A percentile compares a stretch with the other conserved stretches of the same genome.
Evolutionary conservation across 139 green algal species (phyloP).

Genomic region (Picochlorum costavermella): DNA sequence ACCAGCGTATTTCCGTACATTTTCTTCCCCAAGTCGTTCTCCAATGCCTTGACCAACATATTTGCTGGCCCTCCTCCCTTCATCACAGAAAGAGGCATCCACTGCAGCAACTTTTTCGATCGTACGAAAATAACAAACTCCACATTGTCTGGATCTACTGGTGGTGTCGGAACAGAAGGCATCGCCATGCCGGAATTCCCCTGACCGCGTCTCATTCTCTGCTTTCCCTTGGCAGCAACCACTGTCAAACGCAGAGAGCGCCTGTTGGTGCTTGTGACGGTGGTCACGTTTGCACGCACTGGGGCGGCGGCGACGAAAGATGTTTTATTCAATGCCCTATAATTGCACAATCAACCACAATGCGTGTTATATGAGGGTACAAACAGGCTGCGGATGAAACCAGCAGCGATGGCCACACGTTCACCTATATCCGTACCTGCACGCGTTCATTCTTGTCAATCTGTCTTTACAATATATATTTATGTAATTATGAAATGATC

Average conservation of each 20-base stretch:
- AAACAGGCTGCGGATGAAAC: not conserved
- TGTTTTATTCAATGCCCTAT: too few relatives aligned
- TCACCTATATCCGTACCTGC: not conserved
- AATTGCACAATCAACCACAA: too few relatives aligned
- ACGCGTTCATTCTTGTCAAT: not conserved
- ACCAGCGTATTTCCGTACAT: slow-evolving; percentile 47
- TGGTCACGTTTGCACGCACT: not conserved
- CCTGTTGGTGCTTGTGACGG: too few relatives aligned
- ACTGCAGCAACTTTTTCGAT: slow-evolving; percentile 39
- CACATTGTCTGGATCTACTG: slow-evolving; percentile 62
- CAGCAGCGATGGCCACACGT: slow-evolving; percentile 2
- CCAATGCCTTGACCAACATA: slow-evolving; percentile 50
- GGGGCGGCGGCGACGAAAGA: too few relatives aligned
- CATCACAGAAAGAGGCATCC: slow-evolving; percentile 54
- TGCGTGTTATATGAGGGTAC: too few relatives aligned
- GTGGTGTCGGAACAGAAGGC: slow-evolving; percentile 36
- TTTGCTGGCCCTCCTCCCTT: slow-evolving; percentile 54
- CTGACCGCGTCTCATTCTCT: slow-evolving; percentile 22
- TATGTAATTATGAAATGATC: slow-evolving; percentile 9
- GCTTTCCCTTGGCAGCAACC: slow-evolving; percentile 28
- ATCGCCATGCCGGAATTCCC: slow-evolving; percentile 10
- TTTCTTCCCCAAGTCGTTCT: slow-evolving; percentile 40
- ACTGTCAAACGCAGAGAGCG: not conserved
- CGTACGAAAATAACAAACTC: slow-evolving; percentile 72
- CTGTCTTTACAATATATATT: slow-evolving; percentile 3